Evolutionary conservation across 208 protist genomes (phyloP).

Genomic region (Trypanosoma lewisi): DNA sequence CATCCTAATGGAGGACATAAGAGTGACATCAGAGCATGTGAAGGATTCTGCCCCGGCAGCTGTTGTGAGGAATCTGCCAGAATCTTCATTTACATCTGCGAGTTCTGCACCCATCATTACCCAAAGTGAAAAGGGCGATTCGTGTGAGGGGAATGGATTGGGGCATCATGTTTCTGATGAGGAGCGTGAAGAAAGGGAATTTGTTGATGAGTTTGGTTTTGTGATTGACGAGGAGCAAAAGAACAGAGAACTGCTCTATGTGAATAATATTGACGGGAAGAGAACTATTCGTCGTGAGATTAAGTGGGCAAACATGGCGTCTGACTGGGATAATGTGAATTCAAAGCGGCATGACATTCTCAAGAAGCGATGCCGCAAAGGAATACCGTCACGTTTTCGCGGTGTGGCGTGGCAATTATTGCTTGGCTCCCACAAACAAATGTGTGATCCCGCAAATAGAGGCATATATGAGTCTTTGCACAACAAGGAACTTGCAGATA

Average conservation of each 20-base stretch:
- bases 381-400: conserved; percentile 80
- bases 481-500: conserved; percentile 61
- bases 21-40: neutral
- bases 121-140: neutral
- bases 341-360: conserved; percentile 70
- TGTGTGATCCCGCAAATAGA: conserved; percentile 62
- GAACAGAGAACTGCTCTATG: conserved; percentile 56
- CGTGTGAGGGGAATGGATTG: neutral
- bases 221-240: conserved; percentile 70
- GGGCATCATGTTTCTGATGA: neutral
- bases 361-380: conserved; percentile 89
- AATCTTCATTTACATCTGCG: neutral
- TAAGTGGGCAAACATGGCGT: conserved; percentile 89
- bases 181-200: conserved; percentile 49
- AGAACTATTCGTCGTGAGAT: conserved; percentile 73
- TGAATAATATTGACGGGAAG: conserved; percentile 65
- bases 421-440: conserved; percentile 66
- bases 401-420: conserved; percentile 88
- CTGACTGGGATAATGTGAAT: conserved; percentile 78
- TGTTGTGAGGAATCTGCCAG: conserved; percentile 19
- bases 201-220: conserved; percentile 91
- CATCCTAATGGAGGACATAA: neutral
- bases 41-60: conserved; percentile 25
- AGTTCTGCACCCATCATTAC: neutral
- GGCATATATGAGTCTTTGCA: conserved; percentile 73